Evolutionary conservation across 768 basidiomycete genomes (phyloP).

Genomic region (Boletus rufocinnamomeus): DNA sequence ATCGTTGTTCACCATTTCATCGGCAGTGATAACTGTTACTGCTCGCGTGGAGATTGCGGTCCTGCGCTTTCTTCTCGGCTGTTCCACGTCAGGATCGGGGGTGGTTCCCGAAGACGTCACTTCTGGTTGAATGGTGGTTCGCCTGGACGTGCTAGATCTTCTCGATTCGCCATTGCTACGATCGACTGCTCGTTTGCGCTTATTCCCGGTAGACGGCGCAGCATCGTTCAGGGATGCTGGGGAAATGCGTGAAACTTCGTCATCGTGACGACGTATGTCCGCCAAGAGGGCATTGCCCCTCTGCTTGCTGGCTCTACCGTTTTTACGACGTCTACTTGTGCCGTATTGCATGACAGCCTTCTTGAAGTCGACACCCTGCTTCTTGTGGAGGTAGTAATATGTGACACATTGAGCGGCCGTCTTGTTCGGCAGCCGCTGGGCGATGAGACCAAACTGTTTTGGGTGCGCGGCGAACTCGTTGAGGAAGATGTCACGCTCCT

Average conservation of each 20-base stretch:
- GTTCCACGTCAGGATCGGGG: conserved; percentile 72
- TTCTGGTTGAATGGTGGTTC: conserved; percentile 48
- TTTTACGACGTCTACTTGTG: conserved; percentile 63
- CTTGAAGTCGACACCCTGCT: conserved; percentile 81
- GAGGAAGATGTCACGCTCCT: conserved; percentile 76
- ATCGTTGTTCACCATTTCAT: conserved; percentile 37
- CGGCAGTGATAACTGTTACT: conserved; percentile 32
- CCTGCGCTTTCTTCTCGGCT: conserved; percentile 44
- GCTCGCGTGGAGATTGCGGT: conserved; percentile 33
- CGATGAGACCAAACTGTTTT: conserved; percentile 95
- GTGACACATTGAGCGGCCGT: conserved; percentile 86
- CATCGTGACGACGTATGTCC: conserved; percentile 80
- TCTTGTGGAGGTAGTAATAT: conserved; percentile 96
- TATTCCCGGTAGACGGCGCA: conserved; percentile 33
- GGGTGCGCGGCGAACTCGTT: conserved; percentile 83
- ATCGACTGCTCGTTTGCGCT: conserved; percentile 43
- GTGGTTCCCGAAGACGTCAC: conserved; percentile 48
- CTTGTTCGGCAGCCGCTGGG: conserved; percentile 79
- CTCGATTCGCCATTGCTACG: conserved; percentile 37
- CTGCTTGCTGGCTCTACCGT: conserved; percentile 63
- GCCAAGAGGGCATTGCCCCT: conserved; percentile 80
- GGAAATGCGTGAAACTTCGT: conserved; percentile 35
- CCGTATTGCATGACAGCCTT: conserved; percentile 68
- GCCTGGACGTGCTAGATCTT: conserved; percentile 39
- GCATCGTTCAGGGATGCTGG: conserved; percentile 26